Evolutionary conservation across 108 stramenopile genomes (phyloP), one percentile per base, ranked within the genome.

Genomic region (Epithemia pelagica): DNA sequence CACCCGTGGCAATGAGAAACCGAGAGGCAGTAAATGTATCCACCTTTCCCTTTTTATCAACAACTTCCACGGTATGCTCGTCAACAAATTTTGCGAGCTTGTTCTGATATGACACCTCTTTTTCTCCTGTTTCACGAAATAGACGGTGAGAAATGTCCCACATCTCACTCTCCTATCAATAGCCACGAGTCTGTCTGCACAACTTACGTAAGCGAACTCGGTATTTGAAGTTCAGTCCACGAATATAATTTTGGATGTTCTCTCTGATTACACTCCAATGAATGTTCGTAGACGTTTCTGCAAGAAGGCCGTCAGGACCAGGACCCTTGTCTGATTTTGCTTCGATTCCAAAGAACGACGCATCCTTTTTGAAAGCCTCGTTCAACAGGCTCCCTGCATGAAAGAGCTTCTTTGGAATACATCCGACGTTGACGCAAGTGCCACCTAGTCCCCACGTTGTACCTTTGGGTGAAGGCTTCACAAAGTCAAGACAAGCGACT

Each of bases 381-480:
- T 82, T 72, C 15, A 96, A 31, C 18, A 86, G 32, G 2, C 92
- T 89, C 25, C 92, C 94, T 58, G 85, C 78, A 70, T 99, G 97
- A 88, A 95, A 96, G 18, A 99, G 81, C 68, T 99, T 99, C 80
- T 99, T 99, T 62, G 99, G 99, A 69, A 99, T 99, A 81, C 99
- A 99, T 24, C 99, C 89, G 8, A 91, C 90, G 64, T 92, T 89
- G 67, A 99, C 99, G 73, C 97, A 98, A 1, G 98, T 99, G 25
- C 99, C 99, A 19, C 99, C 99, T 25, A 99, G 74, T 22, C 97
- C 98, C 98, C 98, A 98, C 26, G 76, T 83, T 62, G 94, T 91
- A 62, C 97, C 97, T 21, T 81, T 78, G 2, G 96, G 95, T 52
- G 84, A 86, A 8, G 99, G 99, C 62, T 97, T 97, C 70, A 98